Conservation (phyloP, 805 yeast genomes). For the Ogataea salicorniae region DNA sequence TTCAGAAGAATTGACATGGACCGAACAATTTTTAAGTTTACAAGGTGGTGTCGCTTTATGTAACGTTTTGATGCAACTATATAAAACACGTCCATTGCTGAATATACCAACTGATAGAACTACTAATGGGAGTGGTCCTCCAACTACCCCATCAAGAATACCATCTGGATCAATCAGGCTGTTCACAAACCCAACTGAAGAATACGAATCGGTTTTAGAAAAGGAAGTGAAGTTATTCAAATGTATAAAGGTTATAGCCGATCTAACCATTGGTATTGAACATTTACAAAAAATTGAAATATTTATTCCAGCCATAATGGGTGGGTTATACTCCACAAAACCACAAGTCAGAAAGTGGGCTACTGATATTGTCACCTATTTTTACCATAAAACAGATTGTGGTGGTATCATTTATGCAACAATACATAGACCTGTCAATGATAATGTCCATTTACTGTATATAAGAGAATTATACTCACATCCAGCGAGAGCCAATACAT, state of each 20-base stretch:
- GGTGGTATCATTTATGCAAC: constrained; percentile 20
- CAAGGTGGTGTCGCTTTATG: constrained; percentile 91
- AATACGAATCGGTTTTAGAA: constrained; percentile 37
- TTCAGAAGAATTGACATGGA: constrained; percentile 79
- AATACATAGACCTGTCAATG: constrained; percentile 26
- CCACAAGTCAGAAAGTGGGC: constrained; percentile 79
- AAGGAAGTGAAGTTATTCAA: constrained; percentile 74
- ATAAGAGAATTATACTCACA: constrained; percentile 22
- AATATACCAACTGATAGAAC: neutral
- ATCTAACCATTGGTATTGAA: constrained; percentile 65
- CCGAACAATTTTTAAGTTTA: constrained; percentile 65
- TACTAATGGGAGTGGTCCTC: neutral
- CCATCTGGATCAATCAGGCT: constrained; percentile 1
- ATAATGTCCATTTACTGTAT: constrained; percentile 31
- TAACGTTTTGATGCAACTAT: constrained; percentile 47
- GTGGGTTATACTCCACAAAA: constrained; percentile 73
- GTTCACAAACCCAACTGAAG: constrained; percentile 29
- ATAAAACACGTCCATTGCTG: constrained; percentile 29
- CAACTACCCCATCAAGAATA: neutral
- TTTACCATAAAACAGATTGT: constrained; percentile 28
- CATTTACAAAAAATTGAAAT: constrained; percentile 50
- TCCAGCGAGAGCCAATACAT: constrained; percentile 11
- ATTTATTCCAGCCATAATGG: constrained; percentile 64
- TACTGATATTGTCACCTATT: constrained; percentile 69
- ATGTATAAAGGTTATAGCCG: constrained; percentile 77